phyloP scores from a whole-genome alignment of 176 grass and related monocot genomes.

The Cocos nucifera region DNA sequence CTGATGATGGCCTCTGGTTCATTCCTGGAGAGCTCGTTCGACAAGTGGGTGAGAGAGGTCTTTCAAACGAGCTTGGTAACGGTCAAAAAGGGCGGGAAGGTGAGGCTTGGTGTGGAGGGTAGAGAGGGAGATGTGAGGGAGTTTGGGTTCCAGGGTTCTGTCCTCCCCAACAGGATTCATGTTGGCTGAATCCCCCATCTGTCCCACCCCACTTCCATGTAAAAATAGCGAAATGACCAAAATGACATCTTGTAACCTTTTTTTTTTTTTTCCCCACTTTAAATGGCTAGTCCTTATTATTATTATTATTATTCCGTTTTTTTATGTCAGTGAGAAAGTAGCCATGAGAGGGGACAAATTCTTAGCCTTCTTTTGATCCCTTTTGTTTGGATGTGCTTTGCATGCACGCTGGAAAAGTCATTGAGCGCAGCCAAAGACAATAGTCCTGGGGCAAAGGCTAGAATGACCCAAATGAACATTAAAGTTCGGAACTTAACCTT shows the following conservation, averaged over 20 bases:
- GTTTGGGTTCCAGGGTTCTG: constrained; percentile 7
- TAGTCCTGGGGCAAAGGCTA: not conserved
- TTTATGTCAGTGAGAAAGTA: constrained; percentile 11
- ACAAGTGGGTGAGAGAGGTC: constrained; percentile 6
- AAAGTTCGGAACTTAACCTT: too few relatives aligned
- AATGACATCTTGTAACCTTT: too few relatives aligned
- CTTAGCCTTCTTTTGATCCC: constrained; percentile 1
- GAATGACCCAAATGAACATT: too few relatives aligned
- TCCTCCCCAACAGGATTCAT: constrained; percentile 6
- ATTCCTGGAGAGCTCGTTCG: constrained; percentile 12
- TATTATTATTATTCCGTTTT: not conserved
- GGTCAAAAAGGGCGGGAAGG: not conserved
- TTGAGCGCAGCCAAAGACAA: constrained; percentile 2
- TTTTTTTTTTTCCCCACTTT: too few relatives aligned
- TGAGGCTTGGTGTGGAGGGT: constrained; percentile 4
- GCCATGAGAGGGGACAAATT: constrained; percentile 18
- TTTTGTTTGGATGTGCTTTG: constrained; percentile 20
- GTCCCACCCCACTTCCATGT: too few relatives aligned
- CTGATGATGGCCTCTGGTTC: constrained; percentile 3
- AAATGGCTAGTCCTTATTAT: too few relatives aligned
- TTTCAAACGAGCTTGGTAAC: not conserved
- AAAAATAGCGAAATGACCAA: too few relatives aligned
- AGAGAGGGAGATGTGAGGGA: not conserved
- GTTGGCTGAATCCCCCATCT: not conserved
- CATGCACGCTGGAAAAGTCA: constrained; percentile 40